Base-by-base conservation (phyloP, 2,329 filamentous ascomycete genomes). In the Xylaria sp. region DNA sequence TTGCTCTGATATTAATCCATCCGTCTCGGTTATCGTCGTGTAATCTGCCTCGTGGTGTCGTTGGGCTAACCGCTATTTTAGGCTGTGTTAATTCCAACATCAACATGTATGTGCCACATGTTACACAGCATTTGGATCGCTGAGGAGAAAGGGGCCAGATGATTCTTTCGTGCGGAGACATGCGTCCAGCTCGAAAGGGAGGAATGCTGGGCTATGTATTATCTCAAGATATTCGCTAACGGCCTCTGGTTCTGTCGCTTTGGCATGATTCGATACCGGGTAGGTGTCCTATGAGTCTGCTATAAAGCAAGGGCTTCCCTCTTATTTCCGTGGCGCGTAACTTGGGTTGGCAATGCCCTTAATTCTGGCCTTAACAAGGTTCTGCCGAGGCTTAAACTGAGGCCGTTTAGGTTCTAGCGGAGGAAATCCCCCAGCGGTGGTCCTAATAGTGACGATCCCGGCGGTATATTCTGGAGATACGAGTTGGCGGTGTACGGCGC, bases 31-130 rank as follows among this genome's bases (percentile, higher is more conserved):
- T 56, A 32, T 45, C 47, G 56, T 65, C 36, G 58, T 42, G 24
- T 53, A 63, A 53, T 58, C 45, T 57, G 24, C 19, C 30, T 42
- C 36, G 34, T 53, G 5, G 48, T 47, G 64, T 64, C 19, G 51
- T 60, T 53, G 39, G 47, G 54, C 68, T 51, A 48, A 39, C n/a
- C 42, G 34, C 61, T 65, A 63, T 58, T 70, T 70, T 69, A 66
- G 66, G 59, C 66, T 68, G 62, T 69, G 66, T 61, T 62, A 39
- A 53, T 61, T 54, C 60, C 65, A 62, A 45, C 53, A 32, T 48
- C 65, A 62, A 45, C 53, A 32, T 48, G 39, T 51, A 27, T 21
- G 5, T 61, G 57, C 61, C 55, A 64, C 36, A 54, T 56, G 63
- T 69, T 69, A 65, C 67, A 67, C 63, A 57, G 58, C 69, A 64